Evolutionary conservation across 768 basidiomycete species (phyloP), one percentile per base, ranked within the genome.

Genomic region (Mycena leptocephala): DNA sequence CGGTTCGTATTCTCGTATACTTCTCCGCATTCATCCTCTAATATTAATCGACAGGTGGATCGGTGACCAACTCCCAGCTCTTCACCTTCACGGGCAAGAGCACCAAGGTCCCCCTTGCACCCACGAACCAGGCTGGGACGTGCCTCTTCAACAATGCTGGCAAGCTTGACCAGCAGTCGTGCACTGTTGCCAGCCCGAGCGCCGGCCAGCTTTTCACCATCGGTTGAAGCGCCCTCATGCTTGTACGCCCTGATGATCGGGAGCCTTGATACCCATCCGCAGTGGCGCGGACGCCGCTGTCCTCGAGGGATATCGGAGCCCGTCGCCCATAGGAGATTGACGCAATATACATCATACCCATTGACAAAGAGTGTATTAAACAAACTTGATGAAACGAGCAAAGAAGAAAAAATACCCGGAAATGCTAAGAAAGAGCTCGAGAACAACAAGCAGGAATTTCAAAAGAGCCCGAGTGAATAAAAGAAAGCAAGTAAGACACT

Each of bases 11-110:
- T n/a, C 20, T n/a, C 46, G 9, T 18, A 26, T 20, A 5, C 43
- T 3, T 37, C 9, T 22, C 14, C 6, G 16, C 11, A 51, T 58
- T 24, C 7, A 26, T 14, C 28, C 24, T 24, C 53, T 56, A n/a
- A 30, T 37, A 18, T 8, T 5, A 22, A 32, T 26, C 24, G 10
- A 9, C 32, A 73, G 78, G 73, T 10, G 78, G 78, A 32, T 9
- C n/a, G 20, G 79, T 79, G 22, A 79, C 79, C 63, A 78, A 79
- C 79, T 78, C 79, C 20, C 80, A 81, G 71, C 75, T 78, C 20
- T 81, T 81, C 71, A 70, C 77, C 28, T 81, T 81, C 65, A 39
- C 55, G 8, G 71, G 59, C 16, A 59, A 35, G 11, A 58, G 28
- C 43, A 58, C 63, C 2, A 32, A 65, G 24, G 46, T 76, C 41